Base-by-base conservation (phyloP, 2,329 filamentous ascomycete species). In the Ophiostoma australiae region DNA sequence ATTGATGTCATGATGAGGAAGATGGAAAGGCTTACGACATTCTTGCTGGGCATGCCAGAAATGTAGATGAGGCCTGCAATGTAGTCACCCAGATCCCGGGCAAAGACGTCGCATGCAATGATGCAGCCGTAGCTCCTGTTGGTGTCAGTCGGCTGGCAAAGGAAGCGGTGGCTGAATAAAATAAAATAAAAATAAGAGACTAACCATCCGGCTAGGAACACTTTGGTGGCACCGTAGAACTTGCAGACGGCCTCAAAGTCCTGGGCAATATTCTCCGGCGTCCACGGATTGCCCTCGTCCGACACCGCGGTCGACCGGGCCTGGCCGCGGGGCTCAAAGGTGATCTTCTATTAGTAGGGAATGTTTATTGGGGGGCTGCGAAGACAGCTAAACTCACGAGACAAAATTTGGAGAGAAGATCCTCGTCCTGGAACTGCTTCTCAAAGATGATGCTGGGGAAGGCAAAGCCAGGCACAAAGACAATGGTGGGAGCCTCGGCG, bases 181-280 rank as follows among this genome's bases (percentile, higher is more conserved):
- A 23, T 6, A 52, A 23, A 52, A 3, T 27, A 11, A n/a, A n/a
- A 13, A 65, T n/a, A n/a, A 31, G 58, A 23, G 20, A 70, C 71
- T 11, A 4, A 65, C 61, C 72, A 73, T 6, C 72, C 72, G 0
- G 71, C 72, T 0, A 72, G 1, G 58, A 69, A 68, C 27, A 73
- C 69, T 7, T 68, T 70, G 8, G 66, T 71, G n/a, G 72, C 72
- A 1, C 69, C 70, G 27, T 70, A 73, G 23, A 41, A 55, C 4
- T 52, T n/a, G 39, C 69, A 72, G 2, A 73, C 72, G 1, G 72
- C 72, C 20, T 70, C 71, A 69, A 73, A 73, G 39, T 73, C 72
- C 17, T 72, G 44, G 8, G 72, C 71, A 2, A 44, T 15, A 52
- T 44, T n/a, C 11, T 70, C n/a, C 13, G 72, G 63, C 7, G 6